Evolutionary conservation across 192 early-diverging fungal genomes (phyloP), one percentile per base, ranked within the genome.

Genomic region (Tieghemiomyces parasiticus): DNA sequence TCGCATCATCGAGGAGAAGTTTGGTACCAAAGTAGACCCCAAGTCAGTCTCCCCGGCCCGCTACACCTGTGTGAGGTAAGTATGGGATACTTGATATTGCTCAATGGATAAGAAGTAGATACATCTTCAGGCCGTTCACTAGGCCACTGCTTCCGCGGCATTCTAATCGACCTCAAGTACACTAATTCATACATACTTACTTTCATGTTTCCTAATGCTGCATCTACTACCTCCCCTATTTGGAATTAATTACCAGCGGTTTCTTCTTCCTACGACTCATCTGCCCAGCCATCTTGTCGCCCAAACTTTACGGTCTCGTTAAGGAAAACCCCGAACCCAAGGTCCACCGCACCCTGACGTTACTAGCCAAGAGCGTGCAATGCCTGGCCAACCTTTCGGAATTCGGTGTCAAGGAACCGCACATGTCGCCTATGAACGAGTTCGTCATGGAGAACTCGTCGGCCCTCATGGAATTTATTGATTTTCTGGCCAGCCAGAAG

Each of bases 341-440:
- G 13, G 70, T 78, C 0, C 70, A 76, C 22, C 74, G 85, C 14
- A 82, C 84, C 10, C 68, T 88, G 45, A 85, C 83, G 26, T 60
- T 88, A 52, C 65, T 88, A 28, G 85, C 85, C 25, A 88, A 88
- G 63, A 78, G 78, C n/a, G 64, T 88, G 8, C 82, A 85, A 68
- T 79, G 76, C 16, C 55, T 85, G 13, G 84, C 85, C 20, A 86
- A 85, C 45, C 71, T 86, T 33, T 79, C 79, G 3, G 73, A 77
- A 25, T 80, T 81, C 68, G 74, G 74, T 9, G 51, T 67, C 8
- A 87, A 83, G 59, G 85, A 87, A 61, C 73, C 76, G 12, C 81
- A 84, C 66, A 85, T 85, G 83, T 64, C 71, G 46, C 77, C 73
- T 16, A 78, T 86, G 73, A 78, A 82, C 60, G 60, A 61, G 9